Evolutionary conservation across 208 protist species (phyloP), one percentile per base, ranked within the genome.

Genomic region (Leishmania braziliensis): DNA sequence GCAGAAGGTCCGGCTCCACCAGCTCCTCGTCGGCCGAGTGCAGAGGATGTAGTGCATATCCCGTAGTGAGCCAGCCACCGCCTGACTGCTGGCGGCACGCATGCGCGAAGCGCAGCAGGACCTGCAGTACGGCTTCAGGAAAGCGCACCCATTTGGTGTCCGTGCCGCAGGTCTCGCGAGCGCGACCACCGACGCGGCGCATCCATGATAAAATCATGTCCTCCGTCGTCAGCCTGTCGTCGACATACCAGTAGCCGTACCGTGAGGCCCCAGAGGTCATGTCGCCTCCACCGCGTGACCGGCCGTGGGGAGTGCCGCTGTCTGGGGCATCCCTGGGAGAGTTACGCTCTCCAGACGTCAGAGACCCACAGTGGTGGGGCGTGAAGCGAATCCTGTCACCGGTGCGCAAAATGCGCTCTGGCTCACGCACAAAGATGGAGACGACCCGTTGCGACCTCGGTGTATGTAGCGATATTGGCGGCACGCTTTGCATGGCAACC

Each of bases 191-290:
- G 26, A 92, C 77, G 16, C 86, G 86, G 3, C 87, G 86, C 87
- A 92, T 92, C 89, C 89, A 92, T 33, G 82, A 82, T 70, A 92
- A 48, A 8, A 87, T 79, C 36, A 90, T 46, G 69, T 92, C 89
- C 81, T 90, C 89, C 54, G 86, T 83, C 0, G 77, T 85, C 43
- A 92, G 66, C 46, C 14, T 43, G 62, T 83, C 78, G 71, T 90
- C 89, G 23, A 90, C 75, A 66, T 90, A 89, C 89, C 89, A 92
- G 78, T 79, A 81, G 46, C 84, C 86, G 16, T 68, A 60, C 12
- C 50, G 71, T 16, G 33, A 29, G 29, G 26, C 9, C 29, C 43
- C 46, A 39, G 73, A n/a, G 29, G 62, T 18, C 54, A 66, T 26
- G 46, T 70, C 18, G 56, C 36, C 5, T 39, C 77, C 68, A 23